Evolutionary conservation across 495 filamentous ascomycete genomes (phyloP).

Genomic region (Lepidopterella palustris): DNA sequence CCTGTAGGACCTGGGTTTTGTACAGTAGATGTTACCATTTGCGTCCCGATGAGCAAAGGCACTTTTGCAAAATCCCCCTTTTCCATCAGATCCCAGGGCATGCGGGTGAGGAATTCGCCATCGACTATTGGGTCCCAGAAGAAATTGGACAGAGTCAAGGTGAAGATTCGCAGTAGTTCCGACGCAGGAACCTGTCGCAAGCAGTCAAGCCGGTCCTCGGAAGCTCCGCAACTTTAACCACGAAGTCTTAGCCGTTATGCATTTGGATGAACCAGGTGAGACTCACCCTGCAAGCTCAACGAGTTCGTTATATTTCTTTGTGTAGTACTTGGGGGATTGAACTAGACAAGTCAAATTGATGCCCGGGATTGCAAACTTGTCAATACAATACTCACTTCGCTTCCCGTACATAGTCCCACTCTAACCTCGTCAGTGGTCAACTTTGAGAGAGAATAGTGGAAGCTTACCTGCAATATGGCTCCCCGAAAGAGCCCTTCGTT

Average conservation of each 20-base stretch:
- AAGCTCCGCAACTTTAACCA: conserved; percentile 39
- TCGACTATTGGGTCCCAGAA: conserved; percentile 44
- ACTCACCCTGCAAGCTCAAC: too few species aligned
- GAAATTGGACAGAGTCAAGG: conserved; percentile 33
- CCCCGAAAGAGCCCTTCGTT: conserved; percentile 48
- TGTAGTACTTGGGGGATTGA: conserved; percentile 17
- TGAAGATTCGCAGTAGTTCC: conserved; percentile 50
- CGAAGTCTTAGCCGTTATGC: too few species aligned
- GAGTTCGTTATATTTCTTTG: conserved; percentile 30
- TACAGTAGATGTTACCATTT: not conserved
- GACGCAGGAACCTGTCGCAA: conserved; percentile 49
- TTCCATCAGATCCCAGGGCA: conserved; percentile 36
- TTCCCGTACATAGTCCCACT: too few species aligned
- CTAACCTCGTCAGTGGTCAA: too few species aligned
- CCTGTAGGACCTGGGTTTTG: not conserved
- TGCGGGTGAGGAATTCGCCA: conserved; percentile 47
- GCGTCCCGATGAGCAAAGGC: conserved; percentile 11
- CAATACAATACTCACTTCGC: too few species aligned
- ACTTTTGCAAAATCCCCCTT: conserved; percentile 18
- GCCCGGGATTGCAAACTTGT: conserved; percentile 42
- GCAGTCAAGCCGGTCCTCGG: conserved; percentile 39
- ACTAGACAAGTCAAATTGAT: conserved; percentile 29
- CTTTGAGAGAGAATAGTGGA: too few species aligned
- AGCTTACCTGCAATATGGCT: too few species aligned
- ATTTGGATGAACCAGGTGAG: too few species aligned